These are phyloP conservation scores for Candida tammaniensis DNA, from an alignment of 805 yeast species.

Conservation along the genomic window DNA sequence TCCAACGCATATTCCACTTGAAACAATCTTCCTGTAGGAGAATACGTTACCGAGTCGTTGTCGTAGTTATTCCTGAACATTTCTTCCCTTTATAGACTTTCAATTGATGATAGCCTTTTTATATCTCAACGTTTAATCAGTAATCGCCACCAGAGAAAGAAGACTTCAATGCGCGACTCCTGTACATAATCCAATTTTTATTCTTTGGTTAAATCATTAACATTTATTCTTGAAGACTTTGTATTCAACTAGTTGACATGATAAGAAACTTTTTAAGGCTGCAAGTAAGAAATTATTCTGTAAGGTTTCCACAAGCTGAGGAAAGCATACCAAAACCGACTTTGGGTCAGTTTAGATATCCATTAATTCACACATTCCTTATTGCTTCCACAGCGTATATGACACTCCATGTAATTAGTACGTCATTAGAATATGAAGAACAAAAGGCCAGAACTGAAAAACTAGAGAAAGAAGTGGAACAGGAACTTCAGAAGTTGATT, in stretches of 20 bases:
- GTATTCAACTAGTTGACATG: too few species aligned
- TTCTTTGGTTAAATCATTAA: too few species aligned
- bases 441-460: conserved; percentile 16
- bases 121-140: too few species aligned
- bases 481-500: conserved; percentile 26
- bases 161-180: too few species aligned
- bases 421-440: conserved; percentile 27
- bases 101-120: too few species aligned
- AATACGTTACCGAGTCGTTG: conserved; percentile 96
- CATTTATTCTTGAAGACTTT: not conserved
- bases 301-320: conserved; percentile 4
- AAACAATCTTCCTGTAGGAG: conserved; percentile 90
- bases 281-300: conserved; percentile 1
- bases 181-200: too few species aligned
- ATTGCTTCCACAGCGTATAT: conserved; percentile 39
- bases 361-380: conserved; percentile 37
- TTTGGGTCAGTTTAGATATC: conserved; percentile 34
- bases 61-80: conserved; percentile 97
- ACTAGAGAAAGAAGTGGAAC: conserved; percentile 20
- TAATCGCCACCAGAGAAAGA: too few species aligned
- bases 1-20: conserved; percentile 88
- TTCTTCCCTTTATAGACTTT: too few species aligned
- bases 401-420: conserved; percentile 32
- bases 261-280: too few species aligned
- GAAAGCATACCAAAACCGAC: conserved; percentile 20